Conservation (phyloP, 495 filamentous ascomycete genomes). For the Podospora pseudoanserina region DNA sequence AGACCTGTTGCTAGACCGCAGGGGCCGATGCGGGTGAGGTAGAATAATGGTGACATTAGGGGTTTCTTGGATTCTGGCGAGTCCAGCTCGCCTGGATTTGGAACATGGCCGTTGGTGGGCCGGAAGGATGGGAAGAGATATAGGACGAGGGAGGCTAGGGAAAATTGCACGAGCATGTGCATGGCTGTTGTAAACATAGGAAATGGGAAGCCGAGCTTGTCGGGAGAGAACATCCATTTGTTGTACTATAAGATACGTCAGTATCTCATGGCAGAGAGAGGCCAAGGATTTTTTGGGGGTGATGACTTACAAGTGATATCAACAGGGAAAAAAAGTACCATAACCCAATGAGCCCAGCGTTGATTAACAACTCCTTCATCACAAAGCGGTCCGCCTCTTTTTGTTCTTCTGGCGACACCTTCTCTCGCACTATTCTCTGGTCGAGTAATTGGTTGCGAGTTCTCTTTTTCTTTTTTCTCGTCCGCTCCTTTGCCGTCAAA, state of each 20-base stretch:
- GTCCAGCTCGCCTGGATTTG: constrained; percentile 47
- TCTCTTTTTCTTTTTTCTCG: constrained; percentile 61
- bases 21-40: constrained; percentile 85
- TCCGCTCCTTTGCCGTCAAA: constrained; percentile 67
- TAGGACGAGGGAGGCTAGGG: constrained; percentile 72
- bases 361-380: constrained; percentile 62
- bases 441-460: constrained; percentile 66
- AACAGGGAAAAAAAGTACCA: constrained; percentile 96
- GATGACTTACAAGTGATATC: constrained; percentile 78
- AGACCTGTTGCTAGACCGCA: constrained; percentile 92
- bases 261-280: background rate
- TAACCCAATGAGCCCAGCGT: constrained; percentile 70
- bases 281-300: background rate
- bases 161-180: constrained; percentile 97
- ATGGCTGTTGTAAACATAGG: constrained; percentile 93
- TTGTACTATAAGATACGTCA: constrained; percentile 67
- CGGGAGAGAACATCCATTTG: constrained; percentile 98
- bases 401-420: constrained; percentile 59
- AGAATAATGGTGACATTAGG: constrained; percentile 88
- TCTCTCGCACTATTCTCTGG: constrained; percentile 62
- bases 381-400: constrained; percentile 69
- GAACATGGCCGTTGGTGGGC: constrained; percentile 52
- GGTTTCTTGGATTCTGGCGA: constrained; percentile 61
- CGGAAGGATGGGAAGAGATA: constrained; percentile 81
- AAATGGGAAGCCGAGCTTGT: constrained; percentile 84